Evolutionary conservation across 163 green algal genomes (phyloP).

Genomic region (Chlamydomonas reinhardtii): DNA sequence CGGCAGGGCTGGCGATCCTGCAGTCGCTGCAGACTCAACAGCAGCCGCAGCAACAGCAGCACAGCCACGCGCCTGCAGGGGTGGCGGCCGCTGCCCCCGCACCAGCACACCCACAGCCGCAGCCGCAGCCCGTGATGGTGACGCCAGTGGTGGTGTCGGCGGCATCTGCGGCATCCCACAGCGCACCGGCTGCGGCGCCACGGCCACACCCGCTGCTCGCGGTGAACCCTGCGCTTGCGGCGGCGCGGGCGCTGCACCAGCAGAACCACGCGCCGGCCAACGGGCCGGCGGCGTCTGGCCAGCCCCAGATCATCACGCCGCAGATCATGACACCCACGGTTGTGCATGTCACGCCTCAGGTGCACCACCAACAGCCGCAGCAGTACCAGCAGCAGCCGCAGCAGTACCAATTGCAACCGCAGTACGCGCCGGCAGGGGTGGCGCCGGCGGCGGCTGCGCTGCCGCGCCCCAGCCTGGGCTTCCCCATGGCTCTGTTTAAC

Average conservation of each 20-base stretch:
- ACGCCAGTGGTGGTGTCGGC: too few species aligned
- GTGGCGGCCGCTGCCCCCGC: neutral
- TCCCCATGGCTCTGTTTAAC: constrained; percentile 28
- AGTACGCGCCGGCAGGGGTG: neutral
- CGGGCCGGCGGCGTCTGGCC: too few species aligned
- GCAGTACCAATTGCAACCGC: neutral
- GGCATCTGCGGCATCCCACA: too few species aligned
- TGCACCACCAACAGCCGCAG: neutral
- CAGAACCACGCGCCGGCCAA: too few species aligned
- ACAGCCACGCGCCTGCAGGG: too few species aligned
- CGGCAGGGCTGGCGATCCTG: constrained; percentile 8
- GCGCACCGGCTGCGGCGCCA: neutral
- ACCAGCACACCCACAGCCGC: neutral
- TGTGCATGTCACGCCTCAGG: neutral
- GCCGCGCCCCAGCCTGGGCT: neutral
- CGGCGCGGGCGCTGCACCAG: constrained; percentile 10
- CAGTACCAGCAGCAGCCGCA: neutral
- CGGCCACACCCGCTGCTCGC: neutral
- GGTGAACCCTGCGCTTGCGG: constrained; percentile 23
- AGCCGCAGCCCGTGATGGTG: neutral
- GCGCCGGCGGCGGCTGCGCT: neutral
- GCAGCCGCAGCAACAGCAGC: too few species aligned
- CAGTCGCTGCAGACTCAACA: constrained; percentile 7
- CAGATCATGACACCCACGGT: too few species aligned
- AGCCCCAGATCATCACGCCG: neutral